Percentiles rank a stretch among this genome's conserved stretches.
Conservation (phyloP, 2,329 filamentous ascomycete species). For the Xylariaceae sp. region DNA sequence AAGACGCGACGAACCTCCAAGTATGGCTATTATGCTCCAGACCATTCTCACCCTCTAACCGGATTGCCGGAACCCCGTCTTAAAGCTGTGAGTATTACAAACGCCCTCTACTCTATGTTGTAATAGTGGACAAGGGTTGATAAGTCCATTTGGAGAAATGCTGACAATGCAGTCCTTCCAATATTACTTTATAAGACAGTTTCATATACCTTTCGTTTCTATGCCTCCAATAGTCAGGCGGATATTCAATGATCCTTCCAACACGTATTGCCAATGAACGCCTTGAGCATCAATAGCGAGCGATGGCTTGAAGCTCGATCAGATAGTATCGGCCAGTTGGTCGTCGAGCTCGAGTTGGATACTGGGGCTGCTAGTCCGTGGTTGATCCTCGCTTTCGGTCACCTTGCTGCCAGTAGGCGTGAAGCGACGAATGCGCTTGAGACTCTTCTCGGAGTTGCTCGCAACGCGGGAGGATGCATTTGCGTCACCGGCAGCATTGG, state of each 20-base stretch:
- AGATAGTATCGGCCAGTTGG: constrained; percentile 22
- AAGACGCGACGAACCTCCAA: no score
- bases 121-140: not conserved
- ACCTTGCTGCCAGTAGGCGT: constrained; percentile 50
- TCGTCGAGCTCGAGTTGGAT: constrained; percentile 27
- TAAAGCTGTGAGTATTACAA: constrained; percentile 13
- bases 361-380: constrained; percentile 41
- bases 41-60: no score
- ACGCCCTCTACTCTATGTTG: constrained; percentile 1
- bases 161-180: constrained; percentile 7
- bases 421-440: constrained; percentile 51
- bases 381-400: constrained; percentile 53
- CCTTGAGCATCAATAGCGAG: constrained; percentile 6
- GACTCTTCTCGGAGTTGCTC: constrained; percentile 39
- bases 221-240: constrained; percentile 22
- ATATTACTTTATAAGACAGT: constrained; percentile 5
- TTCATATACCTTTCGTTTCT: constrained; percentile 2
- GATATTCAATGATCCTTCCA: constrained; percentile 38
- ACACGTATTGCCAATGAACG: constrained; percentile 4
- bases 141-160: not conserved
- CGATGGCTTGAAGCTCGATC: constrained; percentile 1
- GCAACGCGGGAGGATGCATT: constrained; percentile 18
- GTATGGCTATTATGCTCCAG: no score
- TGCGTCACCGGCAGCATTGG: constrained; percentile 13
- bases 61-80: not conserved